Percentiles rank a stretch among this genome's conserved stretches.
phyloP scores from a whole-genome alignment of 176 grass and related monocot species.

The Ampelocalamus luodianensis region DNA sequence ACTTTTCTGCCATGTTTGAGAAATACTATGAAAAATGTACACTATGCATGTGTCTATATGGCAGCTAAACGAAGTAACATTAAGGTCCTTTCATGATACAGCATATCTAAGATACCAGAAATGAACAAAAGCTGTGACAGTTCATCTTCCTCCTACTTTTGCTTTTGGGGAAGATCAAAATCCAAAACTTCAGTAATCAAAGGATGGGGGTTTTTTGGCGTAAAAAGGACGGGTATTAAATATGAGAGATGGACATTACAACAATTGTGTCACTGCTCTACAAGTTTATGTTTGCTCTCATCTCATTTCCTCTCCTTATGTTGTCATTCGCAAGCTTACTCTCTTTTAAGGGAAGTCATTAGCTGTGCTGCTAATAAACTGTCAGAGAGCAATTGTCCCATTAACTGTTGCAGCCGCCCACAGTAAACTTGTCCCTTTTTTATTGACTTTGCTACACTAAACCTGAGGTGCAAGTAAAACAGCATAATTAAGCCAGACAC shows the following conservation, averaged over 20 bases:
- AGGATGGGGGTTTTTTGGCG: no score
- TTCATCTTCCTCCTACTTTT: conserved; percentile 39
- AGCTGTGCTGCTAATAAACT: conserved; percentile 30
- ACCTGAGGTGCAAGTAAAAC: conserved; percentile 18
- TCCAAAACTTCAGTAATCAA: conserved; percentile 33
- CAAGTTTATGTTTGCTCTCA: conserved; percentile 6
- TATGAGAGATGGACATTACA: conserved; percentile 37
- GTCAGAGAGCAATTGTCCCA: neutral
- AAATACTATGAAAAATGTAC: neutral
- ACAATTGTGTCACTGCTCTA: conserved; percentile 24
- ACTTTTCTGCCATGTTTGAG: conserved; percentile 7
- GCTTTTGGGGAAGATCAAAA: conserved; percentile 36
- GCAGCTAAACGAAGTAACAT: no score
- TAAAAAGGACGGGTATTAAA: conserved; percentile 48
- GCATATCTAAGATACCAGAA: conserved; percentile 13
- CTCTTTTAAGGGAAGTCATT: neutral
- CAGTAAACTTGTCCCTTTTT: conserved; percentile 7
- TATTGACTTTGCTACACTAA: conserved; percentile 8
- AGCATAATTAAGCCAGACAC: neutral
- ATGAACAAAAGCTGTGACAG: conserved; percentile 1
- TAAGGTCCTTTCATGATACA: neutral
- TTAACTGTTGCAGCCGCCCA: neutral
- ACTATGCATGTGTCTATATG: no score
- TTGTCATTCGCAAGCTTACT: neutral
- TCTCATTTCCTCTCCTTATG: neutral